phyloP scores from a whole-genome alignment of 805 yeast species.

The Schwanniomyces vanrijiae region DNA sequence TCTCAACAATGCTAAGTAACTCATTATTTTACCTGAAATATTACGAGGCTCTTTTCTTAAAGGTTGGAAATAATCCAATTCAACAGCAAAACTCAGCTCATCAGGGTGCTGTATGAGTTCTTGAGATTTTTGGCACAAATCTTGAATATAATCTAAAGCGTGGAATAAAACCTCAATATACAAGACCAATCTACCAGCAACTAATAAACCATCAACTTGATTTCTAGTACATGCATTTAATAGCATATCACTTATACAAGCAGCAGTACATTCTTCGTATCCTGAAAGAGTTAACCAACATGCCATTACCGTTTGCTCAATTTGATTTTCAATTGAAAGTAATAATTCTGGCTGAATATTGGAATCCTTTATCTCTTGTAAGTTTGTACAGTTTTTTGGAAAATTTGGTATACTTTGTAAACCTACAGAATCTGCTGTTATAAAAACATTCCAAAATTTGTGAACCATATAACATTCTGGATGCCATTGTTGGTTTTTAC shows the following conservation, averaged over 20 bases:
- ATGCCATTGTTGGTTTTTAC: constrained; percentile 95
- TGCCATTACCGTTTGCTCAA: constrained; percentile 57
- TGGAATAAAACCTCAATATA: constrained; percentile 75
- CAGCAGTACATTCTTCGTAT: constrained; percentile 88
- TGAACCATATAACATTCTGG: constrained; percentile 98
- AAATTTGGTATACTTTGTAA: constrained; percentile 17
- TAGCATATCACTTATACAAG: constrained; percentile 88
- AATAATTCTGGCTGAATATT: constrained; percentile 46
- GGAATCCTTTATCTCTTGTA: constrained; percentile 9
- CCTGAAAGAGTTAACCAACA: constrained; percentile 88
- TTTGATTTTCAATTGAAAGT: constrained; percentile 57
- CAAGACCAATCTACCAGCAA: constrained; percentile 70
- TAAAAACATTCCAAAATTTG: constrained; percentile 90
- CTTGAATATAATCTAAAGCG: constrained; percentile 59
- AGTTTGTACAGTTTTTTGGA: constrained; percentile 9
- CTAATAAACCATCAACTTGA: constrained; percentile 61
- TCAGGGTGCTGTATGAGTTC: constrained; percentile 4
- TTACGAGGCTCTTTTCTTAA: constrained; percentile 73
- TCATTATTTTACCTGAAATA: constrained; percentile 85
- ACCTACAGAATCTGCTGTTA: constrained; percentile 64
- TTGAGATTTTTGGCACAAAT: constrained; percentile 14
- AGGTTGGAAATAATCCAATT: constrained; percentile 32
- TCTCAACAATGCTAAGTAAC: constrained; percentile 79
- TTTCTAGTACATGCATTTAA: constrained; percentile 76
- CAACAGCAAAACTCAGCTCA: constrained; percentile 8